Conservation (phyloP, 2,329 filamentous ascomycete genomes). For the Pseudopyricularia cyperi region DNA sequence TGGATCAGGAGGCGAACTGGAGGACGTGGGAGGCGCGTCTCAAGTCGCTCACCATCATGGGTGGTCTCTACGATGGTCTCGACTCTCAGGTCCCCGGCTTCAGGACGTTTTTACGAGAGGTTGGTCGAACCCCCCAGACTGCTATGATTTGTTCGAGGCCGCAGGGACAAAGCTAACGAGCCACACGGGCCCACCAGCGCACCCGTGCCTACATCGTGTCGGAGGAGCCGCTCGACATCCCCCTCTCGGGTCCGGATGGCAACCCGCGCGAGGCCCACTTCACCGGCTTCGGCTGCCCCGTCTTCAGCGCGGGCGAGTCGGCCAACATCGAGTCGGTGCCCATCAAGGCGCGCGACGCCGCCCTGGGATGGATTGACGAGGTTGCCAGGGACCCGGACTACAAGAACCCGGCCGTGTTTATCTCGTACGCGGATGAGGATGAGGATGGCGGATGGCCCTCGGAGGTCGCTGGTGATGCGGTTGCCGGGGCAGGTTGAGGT, state of each 20-base stretch:
- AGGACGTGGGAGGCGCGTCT: slow-evolving; percentile 26
- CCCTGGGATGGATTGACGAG: slow-evolving; percentile 14
- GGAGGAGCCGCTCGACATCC: slow-evolving; percentile 32
- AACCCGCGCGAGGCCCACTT: slow-evolving; percentile 25
- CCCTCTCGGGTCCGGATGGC: slow-evolving; percentile 38
- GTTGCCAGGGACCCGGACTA: slow-evolving; percentile 12
- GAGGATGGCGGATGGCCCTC: neutral
- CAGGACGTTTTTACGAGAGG: slow-evolving; percentile 36
- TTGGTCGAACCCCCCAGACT: slow-evolving; percentile 15
- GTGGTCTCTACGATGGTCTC: slow-evolving; percentile 26
- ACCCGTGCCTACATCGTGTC: slow-evolving; percentile 49
- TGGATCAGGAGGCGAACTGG: slow-evolving; percentile 44
- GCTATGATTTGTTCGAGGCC: too few species aligned
- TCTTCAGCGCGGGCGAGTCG: slow-evolving; percentile 58
- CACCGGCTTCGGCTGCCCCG: slow-evolving; percentile 45
- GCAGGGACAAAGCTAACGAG: too few species aligned
- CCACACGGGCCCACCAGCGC: slow-evolving; percentile 25
- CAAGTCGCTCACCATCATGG: slow-evolving; percentile 35
- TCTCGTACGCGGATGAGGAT: slow-evolving; percentile 8
- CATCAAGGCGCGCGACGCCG: slow-evolving; percentile 20
- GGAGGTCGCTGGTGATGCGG: neutral
- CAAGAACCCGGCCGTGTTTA: slow-evolving; percentile 11
- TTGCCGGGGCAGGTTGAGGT: neutral
- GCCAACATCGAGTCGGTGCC: slow-evolving; percentile 50
- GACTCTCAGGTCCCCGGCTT: slow-evolving; percentile 30